phyloP scores from a whole-genome alignment of 805 yeast genomes.

The Candida berthetii region DNA sequence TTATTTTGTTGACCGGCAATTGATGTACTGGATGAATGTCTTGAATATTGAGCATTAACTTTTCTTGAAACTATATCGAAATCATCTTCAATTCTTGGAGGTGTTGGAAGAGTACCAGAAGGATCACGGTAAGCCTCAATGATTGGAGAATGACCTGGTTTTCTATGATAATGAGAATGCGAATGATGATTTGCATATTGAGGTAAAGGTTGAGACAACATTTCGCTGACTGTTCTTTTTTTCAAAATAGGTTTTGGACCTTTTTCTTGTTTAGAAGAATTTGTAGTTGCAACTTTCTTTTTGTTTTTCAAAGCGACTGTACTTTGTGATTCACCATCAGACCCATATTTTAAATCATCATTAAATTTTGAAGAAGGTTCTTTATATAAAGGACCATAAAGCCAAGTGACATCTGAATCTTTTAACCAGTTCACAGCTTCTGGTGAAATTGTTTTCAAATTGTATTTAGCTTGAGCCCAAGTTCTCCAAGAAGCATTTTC shows the following conservation, averaged over 20 bases:
- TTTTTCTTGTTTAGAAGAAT: slow-evolving; percentile 11
- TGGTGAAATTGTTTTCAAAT: slow-evolving; percentile 79
- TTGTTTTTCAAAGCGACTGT: slow-evolving; percentile 14
- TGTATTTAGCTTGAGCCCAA: slow-evolving; percentile 88
- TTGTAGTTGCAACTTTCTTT: slow-evolving; percentile 10
- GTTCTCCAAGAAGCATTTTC: slow-evolving; percentile 97
- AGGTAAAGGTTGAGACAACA: slow-evolving; percentile 52
- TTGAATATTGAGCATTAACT: slow-evolving; percentile 20
- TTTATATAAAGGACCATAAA: slow-evolving; percentile 72
- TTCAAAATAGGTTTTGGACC: slow-evolving; percentile 80
- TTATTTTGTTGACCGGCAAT: background rate
- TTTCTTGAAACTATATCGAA: slow-evolving; percentile 17
- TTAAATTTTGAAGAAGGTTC: slow-evolving; percentile 10
- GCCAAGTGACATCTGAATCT: slow-evolving; percentile 96
- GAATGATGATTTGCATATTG: background rate
- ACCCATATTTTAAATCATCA: slow-evolving; percentile 26
- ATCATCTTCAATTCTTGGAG: slow-evolving; percentile 21
- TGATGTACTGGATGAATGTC: background rate
- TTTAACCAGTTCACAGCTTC: slow-evolving; percentile 93
- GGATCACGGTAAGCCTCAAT: background rate
- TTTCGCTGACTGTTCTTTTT: slow-evolving; percentile 79
- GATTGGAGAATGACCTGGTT: slow-evolving; percentile 6
- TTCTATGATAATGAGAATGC: background rate
- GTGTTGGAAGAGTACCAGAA: slow-evolving; percentile 10
- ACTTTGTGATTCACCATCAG: slow-evolving; percentile 29